A percentile compares a stretch with the other conserved stretches of the same genome.
Evolutionary conservation across 2,329 filamentous ascomycete species (phyloP).

Genomic region (Neonectria ditissima): DNA sequence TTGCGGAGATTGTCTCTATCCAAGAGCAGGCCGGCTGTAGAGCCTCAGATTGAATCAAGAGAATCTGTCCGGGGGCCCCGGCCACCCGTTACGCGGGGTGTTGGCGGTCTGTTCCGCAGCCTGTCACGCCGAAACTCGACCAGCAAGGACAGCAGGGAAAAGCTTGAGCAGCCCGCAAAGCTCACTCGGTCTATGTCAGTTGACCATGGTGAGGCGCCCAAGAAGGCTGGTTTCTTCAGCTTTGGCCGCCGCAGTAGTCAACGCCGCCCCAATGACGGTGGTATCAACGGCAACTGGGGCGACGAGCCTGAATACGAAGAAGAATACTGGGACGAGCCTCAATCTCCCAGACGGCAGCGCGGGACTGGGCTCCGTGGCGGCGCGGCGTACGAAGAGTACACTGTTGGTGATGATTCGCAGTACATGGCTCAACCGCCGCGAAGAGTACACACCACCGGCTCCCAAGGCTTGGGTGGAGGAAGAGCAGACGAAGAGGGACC

Average conservation of each 20-base stretch:
- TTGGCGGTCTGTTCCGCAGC: conserved; percentile 59
- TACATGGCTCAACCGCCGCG: conserved; percentile 60
- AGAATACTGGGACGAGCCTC: conserved; percentile 40
- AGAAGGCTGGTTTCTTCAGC: conserved; percentile 56
- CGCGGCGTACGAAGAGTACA: conserved; percentile 61
- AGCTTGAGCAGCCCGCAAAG: conserved; percentile 47
- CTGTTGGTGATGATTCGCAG: conserved; percentile 67
- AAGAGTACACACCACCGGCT: conserved; percentile 47
- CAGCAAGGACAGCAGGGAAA: conserved; percentile 45
- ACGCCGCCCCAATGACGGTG: conserved; percentile 59
- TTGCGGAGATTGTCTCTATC: conserved; percentile 60
- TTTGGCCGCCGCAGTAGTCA: conserved; percentile 57
- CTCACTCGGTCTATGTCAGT: conserved; percentile 72
- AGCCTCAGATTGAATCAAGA: conserved; percentile 53
- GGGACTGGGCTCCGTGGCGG: conserved; percentile 55
- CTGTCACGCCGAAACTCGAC: conserved; percentile 52
- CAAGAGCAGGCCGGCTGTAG: conserved; percentile 50
- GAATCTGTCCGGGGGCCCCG: conserved; percentile 57
- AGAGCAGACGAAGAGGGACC: conserved; percentile 37
- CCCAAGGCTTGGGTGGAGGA: conserved; percentile 44
- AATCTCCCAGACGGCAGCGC: conserved; percentile 34
- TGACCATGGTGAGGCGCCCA: conserved; percentile 62
- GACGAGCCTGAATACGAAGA: conserved; percentile 55
- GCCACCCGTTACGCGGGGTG: conserved; percentile 61
- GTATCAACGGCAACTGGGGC: conserved; percentile 68